Evolutionary conservation across 179 eudicot genomes (phyloP).

Genomic region (Patellifolia procumbens): DNA sequence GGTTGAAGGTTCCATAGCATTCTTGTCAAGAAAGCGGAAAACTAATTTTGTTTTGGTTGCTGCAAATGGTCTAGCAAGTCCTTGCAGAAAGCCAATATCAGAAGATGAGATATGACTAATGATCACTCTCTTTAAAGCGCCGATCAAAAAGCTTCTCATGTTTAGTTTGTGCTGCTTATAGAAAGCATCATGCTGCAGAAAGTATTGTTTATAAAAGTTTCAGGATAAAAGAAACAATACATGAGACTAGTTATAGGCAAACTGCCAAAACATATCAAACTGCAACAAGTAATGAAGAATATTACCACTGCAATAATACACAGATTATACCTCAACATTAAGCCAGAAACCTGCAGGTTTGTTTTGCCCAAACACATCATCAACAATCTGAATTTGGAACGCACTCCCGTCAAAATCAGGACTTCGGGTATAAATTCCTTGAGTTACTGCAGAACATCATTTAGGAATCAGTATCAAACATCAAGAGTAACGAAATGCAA

Average conservation of each 20-base stretch:
- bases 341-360: conserved; percentile 71
- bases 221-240: background rate
- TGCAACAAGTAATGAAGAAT: background rate
- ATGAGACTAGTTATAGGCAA: background rate
- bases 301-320: background rate
- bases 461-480: conserved; percentile 1
- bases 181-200: conserved; percentile 77
- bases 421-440: background rate
- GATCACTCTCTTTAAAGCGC: conserved; percentile 46
- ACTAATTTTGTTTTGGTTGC: conserved; percentile 56
- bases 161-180: conserved; percentile 72
- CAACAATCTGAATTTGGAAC: conserved; percentile 46
- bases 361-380: conserved; percentile 40
- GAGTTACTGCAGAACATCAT: conserved; percentile 12
- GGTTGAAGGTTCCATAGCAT: conserved; percentile 61
- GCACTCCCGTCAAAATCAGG: background rate
- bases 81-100: conserved; percentile 71
- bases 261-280: background rate
- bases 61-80: conserved; percentile 48
- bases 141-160: conserved; percentile 63
- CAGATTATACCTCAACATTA: conserved; percentile 59
- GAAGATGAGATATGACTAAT: conserved; percentile 83
- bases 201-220: background rate
- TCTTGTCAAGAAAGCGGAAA: conserved; percentile 59
- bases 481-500: conserved; percentile 51